Conservation (phyloP, 257 asterid species). For the Leonotis leonurus region DNA sequence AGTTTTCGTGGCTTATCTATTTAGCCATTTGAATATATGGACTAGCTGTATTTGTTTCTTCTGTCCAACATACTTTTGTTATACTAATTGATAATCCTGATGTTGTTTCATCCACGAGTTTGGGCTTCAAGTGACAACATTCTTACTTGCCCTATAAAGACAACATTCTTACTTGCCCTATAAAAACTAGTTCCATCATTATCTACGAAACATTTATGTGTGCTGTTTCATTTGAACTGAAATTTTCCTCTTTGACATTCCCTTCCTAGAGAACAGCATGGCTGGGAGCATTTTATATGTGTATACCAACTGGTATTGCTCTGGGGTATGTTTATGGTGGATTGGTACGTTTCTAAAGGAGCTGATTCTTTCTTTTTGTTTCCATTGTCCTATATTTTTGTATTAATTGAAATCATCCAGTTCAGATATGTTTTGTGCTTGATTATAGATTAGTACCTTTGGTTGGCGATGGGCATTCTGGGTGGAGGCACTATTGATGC, state of each 20-base stretch:
- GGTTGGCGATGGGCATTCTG: slow-evolving; percentile 89
- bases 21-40: no score
- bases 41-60: no score
- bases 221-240: no score
- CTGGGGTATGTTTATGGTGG: slow-evolving; percentile 97
- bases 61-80: no score
- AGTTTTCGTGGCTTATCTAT: no score
- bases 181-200: no score
- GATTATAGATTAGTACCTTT: slow-evolving; percentile 49
- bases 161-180: no score
- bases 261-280: slow-evolving; percentile 68
- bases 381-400: background rate
- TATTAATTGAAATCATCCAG: background rate
- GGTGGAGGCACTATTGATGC: slow-evolving; percentile 83
- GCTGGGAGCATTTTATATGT: slow-evolving; percentile 97
- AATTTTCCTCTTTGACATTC: background rate
- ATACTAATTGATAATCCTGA: no score
- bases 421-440: background rate
- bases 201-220: no score
- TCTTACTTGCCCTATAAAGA: no score
- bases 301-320: slow-evolving; percentile 88
- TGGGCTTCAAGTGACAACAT: no score
- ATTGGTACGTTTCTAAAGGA: slow-evolving; percentile 40
- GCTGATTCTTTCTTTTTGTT: background rate
- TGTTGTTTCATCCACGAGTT: no score